A percentile compares a stretch with the other conserved stretches of the same genome.
These are phyloP conservation scores for Sindora glabra DNA, from an alignment of 306 rosid genomes.

Conservation along the genomic window DNA sequence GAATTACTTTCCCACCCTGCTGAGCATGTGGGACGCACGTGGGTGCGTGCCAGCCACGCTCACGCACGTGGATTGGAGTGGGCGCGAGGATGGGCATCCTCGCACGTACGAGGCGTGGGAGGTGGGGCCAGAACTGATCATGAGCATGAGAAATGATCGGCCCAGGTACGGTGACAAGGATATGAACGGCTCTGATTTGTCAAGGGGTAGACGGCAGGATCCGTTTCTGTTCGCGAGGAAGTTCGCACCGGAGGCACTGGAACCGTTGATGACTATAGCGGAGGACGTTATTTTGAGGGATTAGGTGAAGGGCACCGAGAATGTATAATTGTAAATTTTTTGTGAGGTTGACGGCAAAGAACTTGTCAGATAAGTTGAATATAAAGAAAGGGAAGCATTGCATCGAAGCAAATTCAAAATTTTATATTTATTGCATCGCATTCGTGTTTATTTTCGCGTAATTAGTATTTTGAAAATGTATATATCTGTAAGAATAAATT, in stretches of 20 bases:
- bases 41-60: constrained; percentile 63
- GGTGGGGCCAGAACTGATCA: constrained; percentile 34
- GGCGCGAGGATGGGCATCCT: constrained; percentile 50
- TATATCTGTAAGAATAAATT: no score
- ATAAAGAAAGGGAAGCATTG: no score
- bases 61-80: constrained; percentile 67
- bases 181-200: constrained; percentile 8
- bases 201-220: constrained; percentile 7
- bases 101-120: constrained; percentile 36
- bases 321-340: not conserved
- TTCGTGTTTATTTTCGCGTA: no score
- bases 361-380: no score
- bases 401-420: no score
- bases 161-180: constrained; percentile 54
- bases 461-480: no score
- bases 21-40: constrained; percentile 39
- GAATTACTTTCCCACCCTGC: constrained; percentile 71
- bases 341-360: not conserved
- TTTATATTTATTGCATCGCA: no score
- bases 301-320: not conserved
- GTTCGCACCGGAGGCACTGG: constrained; percentile 29
- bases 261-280: constrained; percentile 46
- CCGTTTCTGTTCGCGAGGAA: constrained; percentile 71
- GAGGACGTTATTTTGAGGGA: constrained; percentile 37
- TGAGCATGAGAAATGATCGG: constrained; percentile 10